Percentiles rank a stretch among this genome's conserved stretches.
These are phyloP conservation scores for Nakazawaea wickerhamii DNA, from an alignment of 805 yeast species.

Conservation along the genomic window DNA sequence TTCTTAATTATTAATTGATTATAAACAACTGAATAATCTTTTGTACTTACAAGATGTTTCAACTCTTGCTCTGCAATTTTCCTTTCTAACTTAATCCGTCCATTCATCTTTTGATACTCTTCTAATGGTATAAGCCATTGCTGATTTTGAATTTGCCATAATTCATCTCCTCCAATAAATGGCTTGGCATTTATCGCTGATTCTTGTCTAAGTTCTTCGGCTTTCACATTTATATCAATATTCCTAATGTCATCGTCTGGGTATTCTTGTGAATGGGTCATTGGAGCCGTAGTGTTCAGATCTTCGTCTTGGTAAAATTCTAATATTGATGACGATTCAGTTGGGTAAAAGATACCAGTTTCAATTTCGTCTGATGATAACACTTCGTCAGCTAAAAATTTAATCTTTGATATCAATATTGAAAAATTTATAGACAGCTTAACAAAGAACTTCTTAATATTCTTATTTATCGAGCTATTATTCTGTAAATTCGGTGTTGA, in stretches of 20 bases:
- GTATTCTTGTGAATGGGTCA: constrained; percentile 1
- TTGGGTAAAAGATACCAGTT: constrained; percentile 42
- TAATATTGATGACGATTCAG: constrained; percentile 27
- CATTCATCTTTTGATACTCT: constrained; percentile 21
- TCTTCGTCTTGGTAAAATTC: constrained; percentile 23
- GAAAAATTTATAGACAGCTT: constrained; percentile 35
- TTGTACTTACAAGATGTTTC: constrained; percentile 31
- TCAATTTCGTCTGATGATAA: constrained; percentile 44
- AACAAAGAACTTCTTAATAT: constrained; percentile 29
- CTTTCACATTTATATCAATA: constrained; percentile 23
- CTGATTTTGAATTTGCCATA: constrained; percentile 67
- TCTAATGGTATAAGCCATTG: constrained; percentile 55
- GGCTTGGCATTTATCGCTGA: constrained; percentile 23
- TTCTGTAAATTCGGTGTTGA: background rate
- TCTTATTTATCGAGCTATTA: constrained; percentile 14
- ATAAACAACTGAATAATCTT: constrained; percentile 58
- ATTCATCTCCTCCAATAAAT: constrained; percentile 46
- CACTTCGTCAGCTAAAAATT: constrained; percentile 42
- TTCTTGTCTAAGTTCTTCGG: constrained; percentile 27
- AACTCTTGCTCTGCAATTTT: constrained; percentile 21
- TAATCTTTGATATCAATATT: constrained; percentile 28
- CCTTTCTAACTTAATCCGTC: constrained; percentile 20
- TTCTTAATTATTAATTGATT: constrained; percentile 65
- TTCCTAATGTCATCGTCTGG: constrained; percentile 9
- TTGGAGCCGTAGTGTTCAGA: constrained; percentile 12